Conservation (phyloP, 1,284 basidiomycete species). For the Austroboletus novae-zelandiae region DNA sequence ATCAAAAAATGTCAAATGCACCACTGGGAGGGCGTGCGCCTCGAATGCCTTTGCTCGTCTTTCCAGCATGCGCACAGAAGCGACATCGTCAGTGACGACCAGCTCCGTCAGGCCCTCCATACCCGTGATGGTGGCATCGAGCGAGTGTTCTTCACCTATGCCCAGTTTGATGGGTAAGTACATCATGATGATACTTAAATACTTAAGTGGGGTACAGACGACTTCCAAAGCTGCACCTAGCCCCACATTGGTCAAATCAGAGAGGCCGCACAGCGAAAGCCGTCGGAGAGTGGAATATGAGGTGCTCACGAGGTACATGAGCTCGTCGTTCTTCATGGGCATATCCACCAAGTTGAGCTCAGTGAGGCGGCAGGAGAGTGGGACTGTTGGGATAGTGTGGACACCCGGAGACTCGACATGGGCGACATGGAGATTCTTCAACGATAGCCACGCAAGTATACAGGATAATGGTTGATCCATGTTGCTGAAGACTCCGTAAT, state of each 20-base stretch:
- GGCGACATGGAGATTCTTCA: conserved; percentile 6
- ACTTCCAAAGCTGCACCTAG: not conserved
- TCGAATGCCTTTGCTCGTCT: not conserved
- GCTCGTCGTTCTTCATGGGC: conserved; percentile 8
- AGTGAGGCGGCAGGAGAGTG: no score
- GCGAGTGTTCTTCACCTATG: conserved; percentile 2
- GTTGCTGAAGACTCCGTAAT: no score
- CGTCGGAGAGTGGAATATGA: conserved; percentile 5
- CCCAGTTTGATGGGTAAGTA: not conserved
- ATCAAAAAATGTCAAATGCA: not conserved
- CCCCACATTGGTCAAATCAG: conserved; percentile 5
- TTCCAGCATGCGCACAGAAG: conserved; percentile 11
- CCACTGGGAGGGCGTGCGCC: not conserved
- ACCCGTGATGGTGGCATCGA: conserved; percentile 3
- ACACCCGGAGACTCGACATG: no score
- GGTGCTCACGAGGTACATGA: conserved; percentile 3
- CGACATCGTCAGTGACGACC: not conserved
- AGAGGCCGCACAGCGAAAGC: not conserved
- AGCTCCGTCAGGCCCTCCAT: not conserved
- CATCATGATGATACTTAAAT: not conserved
- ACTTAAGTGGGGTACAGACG: not conserved
- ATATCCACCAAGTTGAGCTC: no score
- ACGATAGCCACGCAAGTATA: conserved; percentile 8
- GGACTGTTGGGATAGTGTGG: no score
- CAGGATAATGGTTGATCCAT: conserved; percentile 5